phyloP scores from a whole-genome alignment of 2,329 filamentous ascomycete genomes.

The Nigrospora sphaerica region DNA sequence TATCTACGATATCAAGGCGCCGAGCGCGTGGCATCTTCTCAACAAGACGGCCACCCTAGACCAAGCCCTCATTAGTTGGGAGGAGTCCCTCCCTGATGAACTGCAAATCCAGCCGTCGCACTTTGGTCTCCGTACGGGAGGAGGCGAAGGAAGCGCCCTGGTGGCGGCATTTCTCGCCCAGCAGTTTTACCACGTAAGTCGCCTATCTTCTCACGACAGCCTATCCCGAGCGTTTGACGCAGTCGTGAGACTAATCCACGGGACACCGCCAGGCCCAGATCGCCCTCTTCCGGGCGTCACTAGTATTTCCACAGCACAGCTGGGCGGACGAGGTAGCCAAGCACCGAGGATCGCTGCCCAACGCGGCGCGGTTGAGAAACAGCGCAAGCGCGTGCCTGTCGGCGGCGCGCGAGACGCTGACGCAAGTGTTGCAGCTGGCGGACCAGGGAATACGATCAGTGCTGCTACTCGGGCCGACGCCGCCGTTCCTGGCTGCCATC shows the following conservation, averaged over 20 bases:
- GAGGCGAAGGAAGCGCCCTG: background rate
- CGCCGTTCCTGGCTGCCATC: constrained; percentile 9
- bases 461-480: constrained; percentile 7
- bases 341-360: constrained; percentile 4
- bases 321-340: constrained; percentile 8
- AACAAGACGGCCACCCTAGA: constrained; percentile 5
- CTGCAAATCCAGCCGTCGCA: background rate
- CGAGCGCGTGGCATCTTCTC: constrained; percentile 3
- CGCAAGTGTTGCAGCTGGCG: constrained; percentile 8
- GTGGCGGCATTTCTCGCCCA: background rate
- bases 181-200: constrained; percentile 6
- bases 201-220: background rate
- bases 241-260: background rate
- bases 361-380: constrained; percentile 4
- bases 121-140: background rate
- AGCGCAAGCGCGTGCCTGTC: constrained; percentile 4
- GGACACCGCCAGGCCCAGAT: constrained; percentile 8
- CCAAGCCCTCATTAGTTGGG: constrained; percentile 9
- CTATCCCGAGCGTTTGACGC: background rate
- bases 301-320: constrained; percentile 9
- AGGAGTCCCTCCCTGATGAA: constrained; percentile 5
- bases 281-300: constrained; percentile 7
- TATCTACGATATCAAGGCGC: constrained; percentile 7
- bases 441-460: constrained; percentile 5
- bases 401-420: constrained; percentile 5